These are phyloP conservation scores for Termitomyces sp. DNA, from an alignment of 768 basidiomycete species.

Conservation along the genomic window DNA sequence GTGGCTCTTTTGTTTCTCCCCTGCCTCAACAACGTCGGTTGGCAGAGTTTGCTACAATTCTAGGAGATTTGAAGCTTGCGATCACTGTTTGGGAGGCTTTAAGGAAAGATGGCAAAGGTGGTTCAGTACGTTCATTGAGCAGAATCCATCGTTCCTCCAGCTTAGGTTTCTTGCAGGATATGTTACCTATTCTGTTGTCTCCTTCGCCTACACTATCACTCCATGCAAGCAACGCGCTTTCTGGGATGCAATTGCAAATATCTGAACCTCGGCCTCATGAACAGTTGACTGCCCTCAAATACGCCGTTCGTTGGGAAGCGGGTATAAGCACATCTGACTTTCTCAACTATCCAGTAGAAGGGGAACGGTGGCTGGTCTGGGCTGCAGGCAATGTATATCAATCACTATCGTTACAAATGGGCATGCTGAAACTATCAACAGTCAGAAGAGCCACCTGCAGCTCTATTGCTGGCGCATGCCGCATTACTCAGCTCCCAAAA, in stretches of 20 bases:
- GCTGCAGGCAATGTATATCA: constrained; percentile 71
- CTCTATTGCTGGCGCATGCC: constrained; percentile 76
- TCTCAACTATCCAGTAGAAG: constrained; percentile 51
- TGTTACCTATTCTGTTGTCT: constrained; percentile 67
- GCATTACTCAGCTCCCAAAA: constrained; percentile 63
- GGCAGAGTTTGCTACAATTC: constrained; percentile 90
- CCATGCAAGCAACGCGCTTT: constrained; percentile 59
- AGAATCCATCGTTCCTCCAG: not conserved
- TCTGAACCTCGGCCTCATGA: constrained; percentile 53
- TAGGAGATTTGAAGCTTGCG: constrained; percentile 88
- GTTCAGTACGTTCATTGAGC: constrained; percentile 53
- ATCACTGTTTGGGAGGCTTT: constrained; percentile 79
- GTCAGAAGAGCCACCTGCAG: constrained; percentile 80
- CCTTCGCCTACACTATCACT: constrained; percentile 57
- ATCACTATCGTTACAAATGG: not conserved
- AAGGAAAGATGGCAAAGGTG: constrained; percentile 82
- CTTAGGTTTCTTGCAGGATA: constrained; percentile 48
- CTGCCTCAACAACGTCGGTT: constrained; percentile 78
- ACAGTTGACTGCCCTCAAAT: constrained; percentile 63
- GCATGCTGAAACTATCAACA: constrained; percentile 31
- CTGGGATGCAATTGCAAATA: constrained; percentile 35
- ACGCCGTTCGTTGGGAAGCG: constrained; percentile 74
- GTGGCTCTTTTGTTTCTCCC: constrained; percentile 23
- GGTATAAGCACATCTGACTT: constrained; percentile 59
- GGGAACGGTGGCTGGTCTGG: constrained; percentile 83